Evolutionary conservation across 805 yeast species (phyloP), one percentile per base, ranked within the genome.

Genomic region (Metschnikowia vanudenii): DNA sequence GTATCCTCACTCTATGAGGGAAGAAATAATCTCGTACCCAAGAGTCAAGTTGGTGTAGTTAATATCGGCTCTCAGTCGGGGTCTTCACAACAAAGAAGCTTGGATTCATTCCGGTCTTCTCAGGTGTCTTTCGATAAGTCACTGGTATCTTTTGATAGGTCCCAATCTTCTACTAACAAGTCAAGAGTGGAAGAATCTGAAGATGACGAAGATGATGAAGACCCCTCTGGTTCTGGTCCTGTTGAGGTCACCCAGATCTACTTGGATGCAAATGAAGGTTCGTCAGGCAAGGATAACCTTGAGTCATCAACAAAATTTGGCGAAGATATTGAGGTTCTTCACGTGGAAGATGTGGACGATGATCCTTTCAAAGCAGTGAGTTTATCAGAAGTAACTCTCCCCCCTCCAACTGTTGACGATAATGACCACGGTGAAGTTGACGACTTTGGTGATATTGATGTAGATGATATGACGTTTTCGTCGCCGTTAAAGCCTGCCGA

Each of bases 1-100:
- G 56, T 91, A 14, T 55, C 59, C 0, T 60, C 62, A 1, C 73
- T 77, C 46, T 88, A 78, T 57, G 73, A 77, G 17, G 42, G 49
- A 0, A 62, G 67, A 18, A 63, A 63, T 33, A 75, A 69, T 44
- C 47, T 56, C 1, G 63, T 75, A 9, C 79, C 78, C 1, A 60
- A 56, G 34, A 62, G 58, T 33, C 46, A 43, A n/a, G 45, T 19
- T 60, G 67, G 51, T 69, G 67, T 46, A 46, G 39, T 63, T 53
- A 43, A 57, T 52, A 44, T 51, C 47, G 50, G 54, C 13, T 30
- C 45, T 11, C 46, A 43, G 5, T n/a, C 31, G 1, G 24, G 12
- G 11, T 28, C 29, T 18, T 14, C 45, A n/a, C 30, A 24, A 12
- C 42, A 38, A 19, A 18, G 33, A n/a, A 37, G 26, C 19, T 38